Evolutionary conservation across 2,329 filamentous ascomycete species (phyloP), one percentile per base, ranked within the genome.

Genomic region (Paecilomyces fulvus): DNA sequence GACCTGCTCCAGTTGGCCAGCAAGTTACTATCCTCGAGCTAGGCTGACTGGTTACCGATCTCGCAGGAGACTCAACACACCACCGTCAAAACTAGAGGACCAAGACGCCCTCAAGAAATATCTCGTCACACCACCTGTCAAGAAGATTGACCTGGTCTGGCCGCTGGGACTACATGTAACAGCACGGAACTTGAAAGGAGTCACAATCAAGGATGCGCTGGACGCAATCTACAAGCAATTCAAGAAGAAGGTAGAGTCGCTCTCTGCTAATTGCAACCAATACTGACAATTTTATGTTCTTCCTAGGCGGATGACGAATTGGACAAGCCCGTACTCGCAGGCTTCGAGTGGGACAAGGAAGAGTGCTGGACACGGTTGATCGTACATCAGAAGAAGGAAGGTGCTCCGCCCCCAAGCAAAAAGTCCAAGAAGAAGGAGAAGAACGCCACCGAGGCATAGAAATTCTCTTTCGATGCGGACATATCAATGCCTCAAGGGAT

Each of bases 261-360:
- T 49, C n/a, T 4, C 8, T 5, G n/a, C 3, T n/a, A 5, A 14
- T 14, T 14, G 12, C 12, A 14, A 3, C n/a, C 33, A 37, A 14
- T 2, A 43, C 37, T 43, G 9, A 43, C n/a, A 7, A 9, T n/a
- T n/a, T 17, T 7, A 6, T 17, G 3, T 43, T 17, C 17, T n/a
- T 8, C n/a, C 48, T 65, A 96, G 92, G 83, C 87, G 59, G 92
- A 97, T 68, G 92, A 97, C 72, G 92, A 96, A 74, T 81, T 97
- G 59, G 89, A 92, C 56, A 80, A 83, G 63, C 90, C 92, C 61
- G 90, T 92, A 80, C 86, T 97, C 64, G 87, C 87, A 67, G 92
- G 92, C 63, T 96, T 97, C 78, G 91, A 96, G 80, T 96, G 92
- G 92, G 89, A 96, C 76, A 89, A 88, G 73, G 88, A 95, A 65